A percentile compares a stretch with the other conserved stretches of the same genome.
phyloP scores from a whole-genome alignment of 768 basidiomycete genomes.

The Macrolepiota dolichaula region DNA sequence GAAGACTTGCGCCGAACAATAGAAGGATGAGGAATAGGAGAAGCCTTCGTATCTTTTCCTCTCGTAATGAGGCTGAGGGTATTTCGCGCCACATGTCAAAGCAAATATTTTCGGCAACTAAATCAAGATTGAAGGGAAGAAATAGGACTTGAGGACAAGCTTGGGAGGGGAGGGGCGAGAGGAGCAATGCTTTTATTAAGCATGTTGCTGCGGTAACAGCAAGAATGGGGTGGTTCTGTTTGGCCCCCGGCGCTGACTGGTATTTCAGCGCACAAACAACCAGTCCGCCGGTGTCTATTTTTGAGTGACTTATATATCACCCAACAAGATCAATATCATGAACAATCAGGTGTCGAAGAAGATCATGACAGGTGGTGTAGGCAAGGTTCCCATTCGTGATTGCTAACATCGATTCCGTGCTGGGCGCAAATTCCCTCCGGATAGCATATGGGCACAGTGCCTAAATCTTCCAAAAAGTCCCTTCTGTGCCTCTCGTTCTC shows the following conservation, averaged over 20 bases:
- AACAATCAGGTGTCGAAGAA: background rate
- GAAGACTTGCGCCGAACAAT: conserved; percentile 1
- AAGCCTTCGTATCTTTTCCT: background rate
- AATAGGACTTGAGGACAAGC: background rate
- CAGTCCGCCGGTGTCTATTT: background rate
- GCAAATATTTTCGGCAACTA: background rate
- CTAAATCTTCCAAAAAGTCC: background rate
- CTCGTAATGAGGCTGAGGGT: background rate
- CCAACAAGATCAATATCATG: background rate
- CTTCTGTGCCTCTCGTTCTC: background rate
- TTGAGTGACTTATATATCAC: background rate
- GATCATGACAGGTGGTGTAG: background rate
- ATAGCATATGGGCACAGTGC: background rate
- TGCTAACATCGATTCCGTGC: background rate
- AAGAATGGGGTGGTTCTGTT: background rate
- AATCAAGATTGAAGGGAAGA: background rate
- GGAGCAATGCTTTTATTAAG: background rate
- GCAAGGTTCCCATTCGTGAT: background rate
- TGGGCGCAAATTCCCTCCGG: background rate
- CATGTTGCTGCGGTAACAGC: background rate
- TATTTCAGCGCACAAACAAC: background rate
- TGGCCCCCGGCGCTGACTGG: background rate
- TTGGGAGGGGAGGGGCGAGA: background rate
- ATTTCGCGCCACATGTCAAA: background rate
- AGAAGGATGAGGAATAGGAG: background rate